phyloP scores from a whole-genome alignment of 1,284 basidiomycete species.

The Ganoderma meredithae region DNA sequence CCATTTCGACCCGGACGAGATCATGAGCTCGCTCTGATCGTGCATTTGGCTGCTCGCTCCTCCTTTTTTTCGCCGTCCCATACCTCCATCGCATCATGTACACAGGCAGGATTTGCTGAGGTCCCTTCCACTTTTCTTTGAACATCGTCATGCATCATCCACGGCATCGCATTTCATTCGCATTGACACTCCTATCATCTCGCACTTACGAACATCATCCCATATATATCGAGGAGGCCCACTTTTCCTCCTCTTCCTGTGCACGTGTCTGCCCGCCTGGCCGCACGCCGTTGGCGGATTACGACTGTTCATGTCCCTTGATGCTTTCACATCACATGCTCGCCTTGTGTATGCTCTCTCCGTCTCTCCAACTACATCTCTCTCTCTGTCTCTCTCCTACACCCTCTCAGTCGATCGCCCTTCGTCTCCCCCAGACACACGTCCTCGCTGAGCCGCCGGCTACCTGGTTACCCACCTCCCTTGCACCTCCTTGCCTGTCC shows the following conservation, averaged over 20 bases:
- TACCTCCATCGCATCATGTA: not conserved
- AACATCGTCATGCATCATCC: not conserved
- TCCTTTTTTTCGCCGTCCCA: not conserved
- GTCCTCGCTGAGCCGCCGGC: slow-evolving; percentile 19
- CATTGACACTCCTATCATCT: slow-evolving; percentile 13
- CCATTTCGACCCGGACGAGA: slow-evolving; percentile 65
- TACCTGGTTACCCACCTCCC: not conserved
- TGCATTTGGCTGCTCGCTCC: not conserved
- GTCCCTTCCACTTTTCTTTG: not conserved
- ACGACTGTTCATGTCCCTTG: slow-evolving; percentile 26
- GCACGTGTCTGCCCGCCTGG: not conserved
- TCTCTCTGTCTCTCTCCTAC: not conserved
- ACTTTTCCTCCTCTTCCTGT: not conserved
- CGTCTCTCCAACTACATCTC: not conserved
- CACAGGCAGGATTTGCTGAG: not conserved
- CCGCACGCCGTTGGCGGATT: slow-evolving; percentile 10
- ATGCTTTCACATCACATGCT: slow-evolving; percentile 24
- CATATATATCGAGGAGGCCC: slow-evolving; percentile 6
- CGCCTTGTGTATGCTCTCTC: slow-evolving; percentile 1
- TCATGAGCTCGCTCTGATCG: slow-evolving; percentile 43
- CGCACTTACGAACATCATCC: not conserved
- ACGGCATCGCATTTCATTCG: slow-evolving; percentile 13
- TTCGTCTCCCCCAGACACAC: not conserved
- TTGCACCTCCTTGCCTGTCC: not conserved
- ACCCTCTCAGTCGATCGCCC: not conserved